These are phyloP conservation scores for Linum lewisii DNA, from an alignment of 345 rosid genomes.

Conservation along the genomic window DNA sequence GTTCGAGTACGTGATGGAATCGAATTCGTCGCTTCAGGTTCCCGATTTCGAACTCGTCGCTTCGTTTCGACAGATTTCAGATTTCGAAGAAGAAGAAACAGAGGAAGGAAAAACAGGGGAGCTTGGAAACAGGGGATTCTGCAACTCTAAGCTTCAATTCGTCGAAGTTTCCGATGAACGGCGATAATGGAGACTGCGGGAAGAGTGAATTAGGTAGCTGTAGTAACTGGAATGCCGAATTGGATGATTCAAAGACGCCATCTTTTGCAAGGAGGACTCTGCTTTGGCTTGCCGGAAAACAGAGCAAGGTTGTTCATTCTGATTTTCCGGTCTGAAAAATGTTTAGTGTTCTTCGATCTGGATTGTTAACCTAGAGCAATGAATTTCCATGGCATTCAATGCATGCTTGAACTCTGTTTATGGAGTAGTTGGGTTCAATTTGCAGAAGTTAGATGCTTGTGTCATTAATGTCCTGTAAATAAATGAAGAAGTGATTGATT, in stretches of 20 bases:
- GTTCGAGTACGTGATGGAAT: conserved; percentile 91
- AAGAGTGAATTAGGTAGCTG: conserved; percentile 28
- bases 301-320: conserved; percentile 88
- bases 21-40: conserved; percentile 58
- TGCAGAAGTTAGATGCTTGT: no score
- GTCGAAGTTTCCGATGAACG: conserved; percentile 32
- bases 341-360: conserved; percentile 17
- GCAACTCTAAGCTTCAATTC: conserved; percentile 44
- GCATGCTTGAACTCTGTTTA: no score
- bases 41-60: conserved; percentile 54
- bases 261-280: conserved; percentile 93
- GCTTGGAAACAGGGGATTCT: conserved; percentile 7
- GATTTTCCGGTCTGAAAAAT: conserved; percentile 38
- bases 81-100: conserved; percentile 72
- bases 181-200: conserved; percentile 24
- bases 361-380: no score
- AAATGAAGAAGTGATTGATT: no score
- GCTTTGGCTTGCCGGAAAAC: conserved; percentile 84
- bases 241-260: conserved; percentile 55
- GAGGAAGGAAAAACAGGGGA: conserved; percentile 31
- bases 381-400: no score
- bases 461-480: no score
- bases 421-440: no score
- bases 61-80: conserved; percentile 53
- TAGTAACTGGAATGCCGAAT: conserved; percentile 35